Evolutionary conservation across 106 monocot species (phyloP), one percentile per base, ranked within the genome.

Genomic region (Gastrodia elata): DNA sequence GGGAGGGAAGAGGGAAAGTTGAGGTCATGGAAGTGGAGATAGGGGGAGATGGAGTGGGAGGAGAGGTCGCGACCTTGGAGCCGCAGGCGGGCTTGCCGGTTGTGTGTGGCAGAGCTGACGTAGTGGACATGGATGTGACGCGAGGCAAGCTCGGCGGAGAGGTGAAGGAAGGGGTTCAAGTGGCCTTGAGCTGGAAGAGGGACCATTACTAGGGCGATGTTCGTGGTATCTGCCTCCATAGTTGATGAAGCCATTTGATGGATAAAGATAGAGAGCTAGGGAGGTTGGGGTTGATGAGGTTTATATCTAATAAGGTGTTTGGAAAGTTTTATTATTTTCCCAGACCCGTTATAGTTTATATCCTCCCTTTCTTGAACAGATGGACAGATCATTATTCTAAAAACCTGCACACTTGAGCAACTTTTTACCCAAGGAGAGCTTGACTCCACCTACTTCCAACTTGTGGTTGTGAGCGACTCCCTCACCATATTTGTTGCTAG

Each of bases 111-210:
- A 61, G 82, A 86, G 78, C 82, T 75, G 68, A 83, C 78, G 80
- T 84, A 91, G 84, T 88, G 86, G 30, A 82, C 80, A 37, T 37
- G 27, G 72, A 91, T 40, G 73, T 80, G 43, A 28, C 38, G 71
- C 68, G 26, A 16, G 4, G 82, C 55, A 75, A 90, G 18, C 32
- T 69, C 88, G 67, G 75, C 65, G 40, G 80, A 77, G 52, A 92
- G 81, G 71, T 86, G 86, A 82, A 92, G 86, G 80, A 92, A 82
- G 40, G 80, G 86, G 74, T 88, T 92, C 22, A 92, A 82, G 76
- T 92, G 92, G 77, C 92, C 92, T 36, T 88, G 88, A 0, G 84
- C 84, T 6, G 86, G 88, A 25, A 92, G 77, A 13, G 92, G 88
- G 20, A 92, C 84, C 22, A 84, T 59, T 32, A 88, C 88, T 16